phyloP scores from a whole-genome alignment of 2,329 filamentous ascomycete genomes.

The Trichoderma hamatum region DNA sequence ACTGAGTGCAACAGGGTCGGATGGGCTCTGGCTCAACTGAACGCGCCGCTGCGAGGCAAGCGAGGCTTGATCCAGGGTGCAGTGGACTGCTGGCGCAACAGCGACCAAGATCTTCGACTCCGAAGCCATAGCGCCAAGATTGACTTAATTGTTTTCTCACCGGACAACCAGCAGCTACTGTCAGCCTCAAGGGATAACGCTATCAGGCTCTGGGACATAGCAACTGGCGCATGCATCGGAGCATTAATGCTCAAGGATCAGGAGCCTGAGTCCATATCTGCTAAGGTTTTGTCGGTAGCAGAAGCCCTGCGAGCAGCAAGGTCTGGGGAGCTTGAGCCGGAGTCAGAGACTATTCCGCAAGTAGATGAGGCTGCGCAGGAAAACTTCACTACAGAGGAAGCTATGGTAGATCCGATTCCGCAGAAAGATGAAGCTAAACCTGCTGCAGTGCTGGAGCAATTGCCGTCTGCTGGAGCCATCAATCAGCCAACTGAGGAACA shows the following conservation, averaged over 20 bases:
- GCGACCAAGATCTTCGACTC: conserved; percentile 91
- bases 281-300: too few relatives aligned
- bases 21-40: conserved; percentile 95
- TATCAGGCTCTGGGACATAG: neutral
- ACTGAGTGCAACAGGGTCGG: conserved; percentile 99
- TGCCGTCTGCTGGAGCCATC: conserved; percentile 17
- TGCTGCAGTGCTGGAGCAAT: neutral
- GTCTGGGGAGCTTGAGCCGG: too few relatives aligned
- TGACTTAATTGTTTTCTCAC: neutral
- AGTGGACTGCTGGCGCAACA: conserved; percentile 98
- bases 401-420: neutral
- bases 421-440: neutral
- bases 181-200: neutral
- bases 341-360: too few relatives aligned
- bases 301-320: too few relatives aligned
- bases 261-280: too few relatives aligned
- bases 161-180: neutral
- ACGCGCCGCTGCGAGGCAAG: conserved; percentile 88
- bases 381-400: conserved; percentile 31
- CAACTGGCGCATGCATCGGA: neutral
- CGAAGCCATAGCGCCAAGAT: conserved; percentile 60
- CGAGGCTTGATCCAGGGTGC: conserved; percentile 94
- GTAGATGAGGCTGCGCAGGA: too few relatives aligned
- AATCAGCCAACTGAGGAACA: neutral
- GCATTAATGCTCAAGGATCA: too few relatives aligned